phyloP scores from a whole-genome alignment of 208 protist genomes.

The Leishmania turanica region DNA sequence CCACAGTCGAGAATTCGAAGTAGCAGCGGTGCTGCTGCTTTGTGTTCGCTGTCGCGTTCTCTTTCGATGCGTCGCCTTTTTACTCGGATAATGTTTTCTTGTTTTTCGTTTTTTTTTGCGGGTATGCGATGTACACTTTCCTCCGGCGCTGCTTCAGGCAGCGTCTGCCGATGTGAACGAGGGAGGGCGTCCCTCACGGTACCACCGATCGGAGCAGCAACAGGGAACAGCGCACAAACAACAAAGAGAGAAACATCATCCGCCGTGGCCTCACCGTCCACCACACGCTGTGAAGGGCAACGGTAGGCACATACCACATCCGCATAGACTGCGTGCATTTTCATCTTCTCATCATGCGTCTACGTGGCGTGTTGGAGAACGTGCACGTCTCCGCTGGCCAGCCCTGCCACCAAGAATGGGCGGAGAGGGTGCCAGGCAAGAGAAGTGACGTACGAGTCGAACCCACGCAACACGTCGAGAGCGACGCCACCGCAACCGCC shows the following conservation, averaged over 20 bases:
- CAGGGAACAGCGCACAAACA: not conserved
- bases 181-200: not conserved
- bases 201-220: not conserved
- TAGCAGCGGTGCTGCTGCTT: not conserved
- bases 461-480: constrained; percentile 43
- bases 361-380: constrained; percentile 6
- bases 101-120: no score
- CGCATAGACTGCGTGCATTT: not conserved
- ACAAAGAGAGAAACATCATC: no score
- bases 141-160: not conserved
- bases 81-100: not conserved
- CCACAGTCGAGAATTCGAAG: not conserved
- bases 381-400: constrained; percentile 32
- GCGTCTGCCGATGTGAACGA: not conserved
- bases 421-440: constrained; percentile 75
- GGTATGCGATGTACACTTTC: not conserved
- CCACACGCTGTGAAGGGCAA: not conserved
- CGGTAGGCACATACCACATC: not conserved
- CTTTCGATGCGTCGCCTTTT: not conserved
- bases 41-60: not conserved
- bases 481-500: constrained; percentile 31
- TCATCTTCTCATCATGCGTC: not conserved
- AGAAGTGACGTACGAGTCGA: constrained; percentile 45
- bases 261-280: not conserved
- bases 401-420: constrained; percentile 58